phyloP scores from a whole-genome alignment of 805 yeast genomes.

The Hemisphaericaspora nanyangensis region DNA sequence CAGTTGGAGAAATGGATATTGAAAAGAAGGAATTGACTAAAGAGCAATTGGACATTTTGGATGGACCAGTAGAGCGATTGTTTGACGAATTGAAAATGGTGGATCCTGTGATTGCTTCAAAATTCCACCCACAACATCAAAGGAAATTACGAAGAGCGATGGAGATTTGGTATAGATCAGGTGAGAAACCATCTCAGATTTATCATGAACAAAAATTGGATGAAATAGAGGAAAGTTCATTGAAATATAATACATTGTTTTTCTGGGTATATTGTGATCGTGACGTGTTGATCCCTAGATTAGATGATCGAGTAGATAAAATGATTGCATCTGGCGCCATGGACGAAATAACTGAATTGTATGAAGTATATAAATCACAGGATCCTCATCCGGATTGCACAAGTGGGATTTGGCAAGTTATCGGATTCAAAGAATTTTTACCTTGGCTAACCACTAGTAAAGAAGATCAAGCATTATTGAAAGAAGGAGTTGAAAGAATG shows the following conservation, averaged over 20 bases:
- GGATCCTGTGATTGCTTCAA: constrained; percentile 72
- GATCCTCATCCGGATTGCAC: constrained; percentile 48
- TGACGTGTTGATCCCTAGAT: constrained; percentile 50
- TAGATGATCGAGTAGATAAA: constrained; percentile 76
- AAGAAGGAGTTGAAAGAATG: constrained; percentile 66
- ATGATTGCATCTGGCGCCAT: constrained; percentile 74
- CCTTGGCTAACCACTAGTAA: constrained; percentile 52
- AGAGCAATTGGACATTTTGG: constrained; percentile 40
- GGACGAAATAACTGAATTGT: constrained; percentile 63
- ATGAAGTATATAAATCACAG: constrained; percentile 36
- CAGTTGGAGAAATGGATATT: constrained; percentile 38
- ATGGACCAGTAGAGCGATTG: constrained; percentile 51
- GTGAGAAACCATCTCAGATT: constrained; percentile 63
- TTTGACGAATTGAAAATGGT: constrained; percentile 44
- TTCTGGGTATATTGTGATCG: constrained; percentile 81
- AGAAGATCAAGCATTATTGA: constrained; percentile 20
- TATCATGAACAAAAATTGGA: constrained; percentile 56
- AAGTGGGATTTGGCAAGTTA: constrained; percentile 88
- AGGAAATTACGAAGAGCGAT: constrained; percentile 76
- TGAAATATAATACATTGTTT: constrained; percentile 60
- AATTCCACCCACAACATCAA: constrained; percentile 89
- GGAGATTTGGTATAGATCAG: constrained; percentile 71
- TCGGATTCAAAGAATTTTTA: constrained; percentile 86
- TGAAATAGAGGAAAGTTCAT: constrained; percentile 40
- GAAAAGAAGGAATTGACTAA: constrained; percentile 25